Evolutionary conservation across 345 rosid species (phyloP).

Genomic region (Laguncularia racemosa): DNA sequence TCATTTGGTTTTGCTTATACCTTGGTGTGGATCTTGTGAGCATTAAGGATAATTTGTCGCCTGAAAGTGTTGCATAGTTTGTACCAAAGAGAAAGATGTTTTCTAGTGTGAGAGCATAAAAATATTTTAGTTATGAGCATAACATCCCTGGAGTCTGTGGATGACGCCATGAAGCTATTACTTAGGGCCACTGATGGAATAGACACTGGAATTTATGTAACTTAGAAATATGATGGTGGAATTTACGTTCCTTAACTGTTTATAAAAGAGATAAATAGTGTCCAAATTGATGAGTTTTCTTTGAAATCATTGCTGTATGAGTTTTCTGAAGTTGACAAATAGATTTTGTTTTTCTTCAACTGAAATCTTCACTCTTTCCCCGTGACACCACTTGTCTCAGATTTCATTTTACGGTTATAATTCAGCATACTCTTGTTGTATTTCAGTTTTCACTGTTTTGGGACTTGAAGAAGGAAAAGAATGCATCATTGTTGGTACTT

Average conservation of each 20-base stretch:
- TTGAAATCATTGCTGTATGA: too few relatives aligned
- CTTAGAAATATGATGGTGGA: neutral
- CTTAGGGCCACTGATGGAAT: neutral
- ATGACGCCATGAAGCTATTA: too few relatives aligned
- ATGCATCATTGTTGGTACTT: slow-evolving; percentile 80
- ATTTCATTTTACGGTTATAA: neutral
- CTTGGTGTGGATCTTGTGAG: too few relatives aligned
- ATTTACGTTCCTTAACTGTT: too few relatives aligned
- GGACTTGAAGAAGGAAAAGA: slow-evolving; percentile 79
- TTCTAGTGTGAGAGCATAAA: neutral
- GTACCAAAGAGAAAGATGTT: neutral
- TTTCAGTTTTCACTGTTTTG: slow-evolving; percentile 71
- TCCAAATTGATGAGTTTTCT: too few relatives aligned
- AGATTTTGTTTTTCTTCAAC: neutral
- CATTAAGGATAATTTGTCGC: too few relatives aligned
- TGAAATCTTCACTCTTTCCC: neutral
- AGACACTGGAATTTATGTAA: neutral
- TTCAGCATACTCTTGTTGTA: neutral
- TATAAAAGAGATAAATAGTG: too few relatives aligned
- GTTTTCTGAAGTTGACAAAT: too few relatives aligned
- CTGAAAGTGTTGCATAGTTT: neutral
- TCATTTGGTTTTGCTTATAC: neutral
- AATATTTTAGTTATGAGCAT: neutral
- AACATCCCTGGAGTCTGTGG: neutral
- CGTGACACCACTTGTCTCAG: neutral